Base-by-base conservation (phyloP, 257 asterid species). In the Nicotiana attenuata region DNA sequence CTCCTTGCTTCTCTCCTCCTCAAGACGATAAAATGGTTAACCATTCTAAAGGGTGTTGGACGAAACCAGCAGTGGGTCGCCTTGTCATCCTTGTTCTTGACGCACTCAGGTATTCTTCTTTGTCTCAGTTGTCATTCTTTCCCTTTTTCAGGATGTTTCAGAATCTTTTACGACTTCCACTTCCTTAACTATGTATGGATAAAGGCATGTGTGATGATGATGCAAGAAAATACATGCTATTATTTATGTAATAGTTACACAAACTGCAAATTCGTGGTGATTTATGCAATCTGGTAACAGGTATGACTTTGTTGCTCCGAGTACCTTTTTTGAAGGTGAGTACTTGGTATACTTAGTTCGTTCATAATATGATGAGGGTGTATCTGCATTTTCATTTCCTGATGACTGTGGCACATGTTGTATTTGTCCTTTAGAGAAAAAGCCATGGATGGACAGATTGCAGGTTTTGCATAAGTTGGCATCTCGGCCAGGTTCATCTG, bases 301-400 rank as follows among this genome's bases (percentile, higher is more conserved):
- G 96, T 92, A 94, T 78, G 99, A 96, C 90, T 96, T 96, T 82
- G 94, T 92, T 77, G 99, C 99, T 86, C 98, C 97, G 31, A 96
- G 98, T 81, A 77, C 97, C 22, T 90, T 91, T 86, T 96, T 90
- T 69, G 81, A 89, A 80, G 98, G 98, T 86, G 88, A 81, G 92
- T 80, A 67, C 56, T 66, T 81, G 56, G 45, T 28, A 24, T 79
- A 31, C 77, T 81, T 81, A 78, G 65, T 52, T 69, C 65, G n/a
- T 55, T 84, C 80, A 68, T 55, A 65, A 35, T 52, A 68, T 52
- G 6, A 13, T 52, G 57, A 52, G 57, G 57, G 57, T 52, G 57
- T 52, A n/a, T 71, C 57, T 38, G 56, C 78, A 71, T 41, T 55
- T 71, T 71, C 53, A 8, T 83, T 14, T 63, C 50, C 50, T 41